Base-by-base conservation (phyloP, 805 yeast genomes). In the Torulaspora franciscae region DNA sequence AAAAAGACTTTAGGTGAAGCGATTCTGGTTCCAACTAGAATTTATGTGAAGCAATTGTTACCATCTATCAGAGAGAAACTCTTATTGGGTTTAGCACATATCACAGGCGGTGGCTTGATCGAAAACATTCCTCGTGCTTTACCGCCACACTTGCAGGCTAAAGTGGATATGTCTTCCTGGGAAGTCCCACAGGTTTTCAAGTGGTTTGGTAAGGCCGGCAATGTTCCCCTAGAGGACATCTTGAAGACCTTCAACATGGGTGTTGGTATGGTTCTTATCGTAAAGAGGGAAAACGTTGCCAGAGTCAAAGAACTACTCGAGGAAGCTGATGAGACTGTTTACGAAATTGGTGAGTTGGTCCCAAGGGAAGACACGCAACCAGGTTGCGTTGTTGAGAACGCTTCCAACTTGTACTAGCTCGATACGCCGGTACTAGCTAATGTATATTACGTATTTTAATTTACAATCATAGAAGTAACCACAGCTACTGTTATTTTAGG, bases 91-190 rank as follows among this genome's bases (percentile, higher is more conserved):
- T 75, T 93, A 62, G 96, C 99, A 2, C 95, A 93, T 61, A 93
- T 93, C 60, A 93, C 99, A 19, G 99, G 99, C 50, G 99, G 99
- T 66, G 99, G 99, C 42, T 74, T 93, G 43, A 83, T 93, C 24
- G 99, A 93, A 68, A 93, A 93, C 67, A 81, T 91, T 47, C 99
- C 99, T 43, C 80, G 99, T 64, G 93, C 95, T 14, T 73, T 93
- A 50, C 99, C 99, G 47, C 69, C 77, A 46, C 67, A 79, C 56
- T 71, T 93, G 50, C 81, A 83, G 57, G 99, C 97, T 10, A 73
- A 72, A 53, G 78, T 93, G 40, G 96, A 91, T 65, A 81, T 85
- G 62, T 69, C 69, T 44, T 69, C 77, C 7, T 91, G 98, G 96
- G 77, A 79, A 52, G 81, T 93, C 27, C 95, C 95, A 30, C 82